phyloP scores from a whole-genome alignment of 2,329 filamentous ascomycete genomes.

The Exophiala oligosperma region DNA sequence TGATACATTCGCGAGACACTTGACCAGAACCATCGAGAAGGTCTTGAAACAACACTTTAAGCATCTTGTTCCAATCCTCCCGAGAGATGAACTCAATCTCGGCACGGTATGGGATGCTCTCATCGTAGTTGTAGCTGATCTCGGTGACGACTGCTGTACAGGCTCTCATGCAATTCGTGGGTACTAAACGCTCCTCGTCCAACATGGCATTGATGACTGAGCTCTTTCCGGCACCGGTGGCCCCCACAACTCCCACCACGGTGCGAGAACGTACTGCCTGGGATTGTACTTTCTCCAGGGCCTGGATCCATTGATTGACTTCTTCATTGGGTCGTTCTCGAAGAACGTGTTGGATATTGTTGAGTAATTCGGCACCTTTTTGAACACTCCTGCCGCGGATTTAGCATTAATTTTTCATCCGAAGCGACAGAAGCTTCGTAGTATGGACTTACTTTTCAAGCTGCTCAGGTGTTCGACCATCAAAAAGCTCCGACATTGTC shows the following conservation, averaged over 20 bases:
- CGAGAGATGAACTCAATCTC: slow-evolving; percentile 59
- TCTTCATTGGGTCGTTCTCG: slow-evolving; percentile 24
- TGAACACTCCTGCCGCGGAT: slow-evolving; percentile 32
- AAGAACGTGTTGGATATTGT: slow-evolving; percentile 37
- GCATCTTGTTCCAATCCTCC: slow-evolving; percentile 55
- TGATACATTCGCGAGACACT: slow-evolving; percentile 38
- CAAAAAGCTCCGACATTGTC: slow-evolving; percentile 18
- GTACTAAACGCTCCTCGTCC: slow-evolving; percentile 59
- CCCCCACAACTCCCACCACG: slow-evolving; percentile 58
- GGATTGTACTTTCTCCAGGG: slow-evolving; percentile 44
- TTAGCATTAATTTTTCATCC: no score
- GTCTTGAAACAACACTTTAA: slow-evolving; percentile 51
- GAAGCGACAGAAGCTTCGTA: no score
- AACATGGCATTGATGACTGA: slow-evolving; percentile 64
- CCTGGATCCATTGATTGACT: slow-evolving; percentile 43
- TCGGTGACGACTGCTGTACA: slow-evolving; percentile 64
- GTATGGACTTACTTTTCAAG: slow-evolving; percentile 20
- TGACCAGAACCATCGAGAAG: slow-evolving; percentile 44
- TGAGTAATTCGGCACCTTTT: slow-evolving; percentile 39
- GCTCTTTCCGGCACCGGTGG: slow-evolving; percentile 63
- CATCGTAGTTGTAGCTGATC: slow-evolving; percentile 55
- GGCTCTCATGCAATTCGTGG: slow-evolving; percentile 61
- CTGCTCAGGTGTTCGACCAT: slow-evolving; percentile 15
- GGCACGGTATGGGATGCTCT: slow-evolving; percentile 50
- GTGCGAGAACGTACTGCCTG: slow-evolving; percentile 40